Conservation (phyloP, 163 green algal genomes). For the Trebouxia gelatinosa region DNA sequence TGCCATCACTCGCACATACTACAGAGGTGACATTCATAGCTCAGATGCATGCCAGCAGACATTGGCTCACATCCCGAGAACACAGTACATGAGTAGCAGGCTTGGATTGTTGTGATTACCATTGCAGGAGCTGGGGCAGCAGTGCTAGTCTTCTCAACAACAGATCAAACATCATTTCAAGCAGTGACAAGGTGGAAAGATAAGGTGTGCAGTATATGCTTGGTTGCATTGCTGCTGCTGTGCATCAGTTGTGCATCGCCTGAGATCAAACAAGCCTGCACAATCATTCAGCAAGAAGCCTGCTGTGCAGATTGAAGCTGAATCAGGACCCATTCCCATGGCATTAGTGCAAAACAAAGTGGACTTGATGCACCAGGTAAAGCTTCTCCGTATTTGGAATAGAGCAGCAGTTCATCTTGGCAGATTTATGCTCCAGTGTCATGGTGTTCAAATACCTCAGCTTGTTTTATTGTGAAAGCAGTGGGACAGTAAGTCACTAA, state of each 20-base stretch:
- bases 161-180: constrained; percentile 68
- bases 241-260: neutral
- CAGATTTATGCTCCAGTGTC: no score
- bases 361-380: constrained; percentile 56
- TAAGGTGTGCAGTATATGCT: constrained; percentile 33
- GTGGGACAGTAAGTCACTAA: no score
- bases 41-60: no score
- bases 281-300: neutral
- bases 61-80: no score
- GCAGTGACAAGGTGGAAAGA: constrained; percentile 63
- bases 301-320: constrained; percentile 49
- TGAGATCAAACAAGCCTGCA: neutral
- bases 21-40: constrained; percentile 56
- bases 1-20: constrained; percentile 69
- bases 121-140: constrained; percentile 53
- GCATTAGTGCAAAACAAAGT: constrained; percentile 79
- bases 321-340: constrained; percentile 68
- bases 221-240: neutral
- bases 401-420: no score
- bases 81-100: no score
- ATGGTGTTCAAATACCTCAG: no score
- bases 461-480: no score
- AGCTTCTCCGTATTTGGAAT: no score
- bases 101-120: neutral
- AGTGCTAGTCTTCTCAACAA: constrained; percentile 75